Evolutionary conservation across 2,329 filamentous ascomycete genomes (phyloP).

Genomic region (Tolypocladium capitatum): DNA sequence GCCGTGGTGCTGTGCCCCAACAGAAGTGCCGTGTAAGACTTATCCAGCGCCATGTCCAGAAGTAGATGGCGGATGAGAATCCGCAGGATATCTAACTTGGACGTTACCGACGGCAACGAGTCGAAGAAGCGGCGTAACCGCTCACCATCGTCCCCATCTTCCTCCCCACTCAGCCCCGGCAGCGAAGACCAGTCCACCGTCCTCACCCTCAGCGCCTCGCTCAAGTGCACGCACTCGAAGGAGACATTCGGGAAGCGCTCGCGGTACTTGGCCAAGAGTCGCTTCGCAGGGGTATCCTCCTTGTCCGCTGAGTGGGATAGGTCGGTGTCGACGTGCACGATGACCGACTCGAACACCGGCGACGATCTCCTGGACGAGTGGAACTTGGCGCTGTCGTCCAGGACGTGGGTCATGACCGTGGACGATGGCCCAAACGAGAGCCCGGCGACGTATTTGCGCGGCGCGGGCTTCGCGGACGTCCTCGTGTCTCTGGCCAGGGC

Average conservation of each 20-base stretch:
- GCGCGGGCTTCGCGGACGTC: constrained; percentile 17
- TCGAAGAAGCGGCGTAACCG: constrained; percentile 42
- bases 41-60: constrained; percentile 45
- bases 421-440: constrained; percentile 78
- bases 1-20: constrained; percentile 80
- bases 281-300: constrained; percentile 20
- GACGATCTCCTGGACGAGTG: constrained; percentile 53
- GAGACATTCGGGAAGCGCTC: constrained; percentile 51
- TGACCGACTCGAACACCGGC: constrained; percentile 52
- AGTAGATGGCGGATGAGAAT: constrained; percentile 63
- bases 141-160: constrained; percentile 16
- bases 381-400: constrained; percentile 54
- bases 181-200: constrained; percentile 42
- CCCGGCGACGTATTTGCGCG: constrained; percentile 52
- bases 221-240: constrained; percentile 51
- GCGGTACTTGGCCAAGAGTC: constrained; percentile 39
- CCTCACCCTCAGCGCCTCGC: constrained; percentile 40
- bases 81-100: constrained; percentile 58
- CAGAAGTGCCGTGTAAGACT: constrained; percentile 56
- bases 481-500: constrained; percentile 36
- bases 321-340: constrained; percentile 40
- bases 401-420: constrained; percentile 58
- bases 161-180: constrained; percentile 7
- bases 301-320: constrained; percentile 10
- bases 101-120: constrained; percentile 58